Evolutionary conservation across 768 basidiomycete genomes (phyloP).

Genomic region (Leccinum boreale): DNA sequence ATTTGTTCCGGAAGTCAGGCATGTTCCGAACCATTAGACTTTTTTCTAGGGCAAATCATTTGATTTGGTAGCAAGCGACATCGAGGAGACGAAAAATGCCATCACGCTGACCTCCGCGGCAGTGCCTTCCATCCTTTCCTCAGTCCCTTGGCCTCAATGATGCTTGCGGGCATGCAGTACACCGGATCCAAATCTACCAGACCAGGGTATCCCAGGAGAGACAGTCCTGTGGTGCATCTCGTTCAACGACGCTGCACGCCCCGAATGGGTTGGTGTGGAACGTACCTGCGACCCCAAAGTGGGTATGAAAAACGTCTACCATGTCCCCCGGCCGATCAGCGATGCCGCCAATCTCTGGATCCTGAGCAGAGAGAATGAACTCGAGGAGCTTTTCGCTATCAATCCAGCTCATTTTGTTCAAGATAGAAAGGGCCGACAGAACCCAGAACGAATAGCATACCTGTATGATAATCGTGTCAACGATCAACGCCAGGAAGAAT

Average conservation of each 20-base stretch:
- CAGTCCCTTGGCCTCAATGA: slow-evolving; percentile 71
- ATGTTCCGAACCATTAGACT: background rate
- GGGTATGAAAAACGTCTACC: slow-evolving; percentile 96
- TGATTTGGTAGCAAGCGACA: slow-evolving; percentile 3
- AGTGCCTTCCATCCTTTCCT: slow-evolving; percentile 44
- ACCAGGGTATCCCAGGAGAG: slow-evolving; percentile 82
- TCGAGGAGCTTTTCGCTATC: slow-evolving; percentile 68
- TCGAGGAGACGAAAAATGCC: slow-evolving; percentile 2
- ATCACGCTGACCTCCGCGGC: slow-evolving; percentile 24
- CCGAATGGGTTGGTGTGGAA: background rate
- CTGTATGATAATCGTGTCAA: slow-evolving; percentile 1
- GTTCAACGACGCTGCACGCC: background rate
- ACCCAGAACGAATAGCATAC: slow-evolving; percentile 98
- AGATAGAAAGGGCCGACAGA: slow-evolving; percentile 80
- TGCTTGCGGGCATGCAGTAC: slow-evolving; percentile 87
- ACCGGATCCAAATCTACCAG: slow-evolving; percentile 88
- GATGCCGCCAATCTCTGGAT: slow-evolving; percentile 87
- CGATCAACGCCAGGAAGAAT: background rate
- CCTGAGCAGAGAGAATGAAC: slow-evolving; percentile 91
- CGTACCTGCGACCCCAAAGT: slow-evolving; percentile 85
- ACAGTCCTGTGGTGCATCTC: slow-evolving; percentile 53
- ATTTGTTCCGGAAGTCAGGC: background rate
- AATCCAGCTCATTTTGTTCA: slow-evolving; percentile 85
- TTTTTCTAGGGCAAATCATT: background rate
- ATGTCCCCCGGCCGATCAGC: slow-evolving; percentile 92